phyloP scores from a whole-genome alignment of 257 asterid genomes.

The Scutellaria minor region DNA sequence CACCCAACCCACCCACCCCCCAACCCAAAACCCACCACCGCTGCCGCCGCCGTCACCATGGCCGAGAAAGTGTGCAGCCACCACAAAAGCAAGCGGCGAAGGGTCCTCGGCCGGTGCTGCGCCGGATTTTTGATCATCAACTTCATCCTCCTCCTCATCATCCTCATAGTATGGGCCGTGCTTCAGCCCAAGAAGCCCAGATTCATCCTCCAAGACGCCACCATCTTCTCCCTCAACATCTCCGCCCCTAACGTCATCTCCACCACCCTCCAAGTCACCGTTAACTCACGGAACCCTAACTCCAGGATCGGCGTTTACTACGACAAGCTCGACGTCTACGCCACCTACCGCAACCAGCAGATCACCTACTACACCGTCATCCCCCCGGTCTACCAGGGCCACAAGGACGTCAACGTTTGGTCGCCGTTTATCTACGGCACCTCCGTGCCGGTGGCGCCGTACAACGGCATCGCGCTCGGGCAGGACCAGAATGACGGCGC shows the following conservation, averaged over 20 bases:
- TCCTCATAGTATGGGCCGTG: conserved; percentile 77
- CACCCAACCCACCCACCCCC: conserved; percentile 1
- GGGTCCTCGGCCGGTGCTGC: conserved; percentile 35
- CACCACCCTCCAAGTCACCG: conserved; percentile 74
- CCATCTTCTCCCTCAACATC: conserved; percentile 79
- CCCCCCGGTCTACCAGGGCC: conserved; percentile 82
- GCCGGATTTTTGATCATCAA: conserved; percentile 43
- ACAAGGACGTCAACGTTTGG: conserved; percentile 77
- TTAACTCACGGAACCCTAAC: conserved; percentile 81
- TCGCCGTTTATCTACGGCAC: conserved; percentile 74
- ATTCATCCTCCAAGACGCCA: conserved; percentile 90
- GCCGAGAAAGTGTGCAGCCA: conserved; percentile 65
- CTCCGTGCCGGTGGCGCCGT: conserved; percentile 81
- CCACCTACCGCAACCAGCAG: conserved; percentile 70
- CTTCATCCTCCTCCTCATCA: conserved; percentile 55
- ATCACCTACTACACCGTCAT: conserved; percentile 73
- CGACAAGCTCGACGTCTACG: conserved; percentile 56
- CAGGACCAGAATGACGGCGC: conserved; percentile 65
- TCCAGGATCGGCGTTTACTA: conserved; percentile 68
- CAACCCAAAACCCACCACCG: neutral
- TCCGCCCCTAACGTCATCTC: conserved; percentile 82
- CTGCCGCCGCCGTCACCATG: conserved; percentile 47
- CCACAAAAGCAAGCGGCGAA: conserved; percentile 58
- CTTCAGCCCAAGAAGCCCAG: conserved; percentile 85
- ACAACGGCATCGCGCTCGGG: conserved; percentile 58